Evolutionary conservation across 495 filamentous ascomycete genomes (phyloP), one percentile per base, ranked within the genome.

Genomic region (Podospora didyma): DNA sequence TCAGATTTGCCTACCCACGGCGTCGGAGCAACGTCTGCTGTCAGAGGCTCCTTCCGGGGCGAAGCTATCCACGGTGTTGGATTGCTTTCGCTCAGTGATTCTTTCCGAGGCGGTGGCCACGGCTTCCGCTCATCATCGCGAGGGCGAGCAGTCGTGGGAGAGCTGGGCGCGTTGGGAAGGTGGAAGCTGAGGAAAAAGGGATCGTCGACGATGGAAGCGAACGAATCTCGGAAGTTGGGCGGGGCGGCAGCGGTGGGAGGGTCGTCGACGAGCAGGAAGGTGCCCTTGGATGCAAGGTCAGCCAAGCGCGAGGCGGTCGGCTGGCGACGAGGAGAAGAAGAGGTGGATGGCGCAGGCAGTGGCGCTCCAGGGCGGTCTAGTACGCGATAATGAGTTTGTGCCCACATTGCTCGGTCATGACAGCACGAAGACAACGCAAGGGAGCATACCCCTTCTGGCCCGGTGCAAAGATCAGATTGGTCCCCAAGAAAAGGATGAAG

Each of bases 121-220:
- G 61, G 61, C 44, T 61, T 59, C 7, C 67, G 69, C 45, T 62
- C 51, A 58, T 73, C 68, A 73, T 73, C 20, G 65, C 68, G 62
- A 59, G 63, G 58, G 26, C 46, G 52, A 37, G 55, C 52, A 46
- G 45, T 55, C 34, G 59, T 60, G 24, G 61, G 26, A 37, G 46
- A 60, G 48, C 34, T 46, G 51, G 39, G 37, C 47, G 35, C 48
- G 60, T 62, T 48, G 20, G 56, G 52, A 11, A 54, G 57, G 28
- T 74, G 65, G 53, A 69, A 72, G 47, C 66, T 62, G 46, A 70
- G 64, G 64, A 77, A 75, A 60, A 79, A 78, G 12, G 75, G 72
- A 49, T 78, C 76, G 66, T 78, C 73, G 59, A 71, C 65, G 46
- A 76, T 74, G 34, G 74, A 77, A 21, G 64, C 50, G 45, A 76